Conservation (phyloP, 805 yeast genomes). For the Candida andamanensis region DNA sequence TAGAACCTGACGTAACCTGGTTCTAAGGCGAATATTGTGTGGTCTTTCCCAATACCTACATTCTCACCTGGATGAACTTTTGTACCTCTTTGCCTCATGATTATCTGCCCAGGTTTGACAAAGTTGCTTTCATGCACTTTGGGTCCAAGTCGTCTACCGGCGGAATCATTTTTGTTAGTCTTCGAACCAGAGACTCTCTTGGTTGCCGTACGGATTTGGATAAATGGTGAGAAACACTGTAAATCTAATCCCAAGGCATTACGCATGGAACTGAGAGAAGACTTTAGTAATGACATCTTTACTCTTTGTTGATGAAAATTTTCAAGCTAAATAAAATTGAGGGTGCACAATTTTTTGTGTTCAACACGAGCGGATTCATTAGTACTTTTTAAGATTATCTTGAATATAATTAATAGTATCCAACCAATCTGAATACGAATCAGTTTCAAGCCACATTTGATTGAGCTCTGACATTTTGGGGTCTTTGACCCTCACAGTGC, state of each 20-base stretch:
- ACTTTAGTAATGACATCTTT: too few species aligned
- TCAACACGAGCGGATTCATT: too few species aligned
- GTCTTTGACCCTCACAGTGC: not conserved
- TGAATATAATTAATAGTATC: constrained; percentile 1
- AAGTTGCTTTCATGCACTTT: constrained; percentile 75
- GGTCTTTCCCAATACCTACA: constrained; percentile 86
- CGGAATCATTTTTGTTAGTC: constrained; percentile 89
- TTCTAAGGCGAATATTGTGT: constrained; percentile 83
- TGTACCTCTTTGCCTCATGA: constrained; percentile 94
- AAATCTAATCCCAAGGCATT: too few species aligned
- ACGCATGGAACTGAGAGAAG: too few species aligned
- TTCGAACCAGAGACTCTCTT: constrained; percentile 94
- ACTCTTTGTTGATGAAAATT: too few species aligned
- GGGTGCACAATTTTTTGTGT: too few species aligned
- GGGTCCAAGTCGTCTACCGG: constrained; percentile 90
- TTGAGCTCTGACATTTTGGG: constrained; percentile 1
- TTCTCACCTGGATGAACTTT: constrained; percentile 93
- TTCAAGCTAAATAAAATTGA: too few species aligned
- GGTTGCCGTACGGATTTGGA: constrained; percentile 78
- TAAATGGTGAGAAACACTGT: too few species aligned
- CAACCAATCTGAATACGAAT: constrained; percentile 1
- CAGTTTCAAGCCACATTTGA: constrained; percentile 3
- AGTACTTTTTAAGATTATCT: not conserved
- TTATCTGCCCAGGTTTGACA: constrained; percentile 79
- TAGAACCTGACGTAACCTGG: constrained; percentile 93